phyloP scores from a whole-genome alignment of 2,329 filamentous ascomycete species.

The Penicillium sp. region DNA sequence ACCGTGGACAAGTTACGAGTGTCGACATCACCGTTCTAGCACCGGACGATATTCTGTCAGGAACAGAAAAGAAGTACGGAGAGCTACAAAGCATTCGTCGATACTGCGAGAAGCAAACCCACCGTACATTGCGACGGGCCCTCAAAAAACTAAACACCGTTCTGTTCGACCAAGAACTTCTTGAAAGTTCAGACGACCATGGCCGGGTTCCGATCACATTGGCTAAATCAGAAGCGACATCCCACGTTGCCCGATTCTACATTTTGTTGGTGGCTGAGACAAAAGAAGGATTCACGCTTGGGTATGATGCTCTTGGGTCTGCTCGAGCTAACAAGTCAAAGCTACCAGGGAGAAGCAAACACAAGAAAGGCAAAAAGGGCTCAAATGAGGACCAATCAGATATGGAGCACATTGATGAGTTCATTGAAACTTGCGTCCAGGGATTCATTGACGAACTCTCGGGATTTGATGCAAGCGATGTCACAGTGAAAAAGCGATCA shows the following conservation, averaged over 20 bases:
- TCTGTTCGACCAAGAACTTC: constrained; percentile 12
- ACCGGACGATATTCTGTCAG: constrained; percentile 28
- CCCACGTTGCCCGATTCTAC: constrained; percentile 53
- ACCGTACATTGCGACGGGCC: constrained; percentile 20
- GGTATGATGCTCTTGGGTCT: constrained; percentile 52
- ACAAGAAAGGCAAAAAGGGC: constrained; percentile 9
- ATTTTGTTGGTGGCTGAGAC: constrained; percentile 60
- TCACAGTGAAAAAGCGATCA: constrained; percentile 29
- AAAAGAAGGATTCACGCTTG: constrained; percentile 53
- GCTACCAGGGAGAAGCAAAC: constrained; percentile 8
- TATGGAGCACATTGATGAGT: constrained; percentile 41
- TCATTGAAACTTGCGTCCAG: constrained; percentile 48
- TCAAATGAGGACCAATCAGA: not conserved
- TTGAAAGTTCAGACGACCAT: not conserved
- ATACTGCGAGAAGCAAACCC: constrained; percentile 28
- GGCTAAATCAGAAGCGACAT: constrained; percentile 47
- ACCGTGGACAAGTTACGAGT: constrained; percentile 36
- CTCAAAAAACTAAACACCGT: constrained; percentile 20
- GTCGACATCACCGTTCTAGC: constrained; percentile 47
- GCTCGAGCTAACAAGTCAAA: constrained; percentile 1
- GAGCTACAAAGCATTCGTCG: constrained; percentile 23
- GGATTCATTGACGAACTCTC: constrained; percentile 47
- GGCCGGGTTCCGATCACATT: constrained; percentile 27
- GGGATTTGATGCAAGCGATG: not conserved
- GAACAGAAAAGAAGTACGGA: not conserved